These are phyloP conservation scores for Salicornia ramosissima DNA, from an alignment of 148 eudicot genomes.

Conservation along the genomic window DNA sequence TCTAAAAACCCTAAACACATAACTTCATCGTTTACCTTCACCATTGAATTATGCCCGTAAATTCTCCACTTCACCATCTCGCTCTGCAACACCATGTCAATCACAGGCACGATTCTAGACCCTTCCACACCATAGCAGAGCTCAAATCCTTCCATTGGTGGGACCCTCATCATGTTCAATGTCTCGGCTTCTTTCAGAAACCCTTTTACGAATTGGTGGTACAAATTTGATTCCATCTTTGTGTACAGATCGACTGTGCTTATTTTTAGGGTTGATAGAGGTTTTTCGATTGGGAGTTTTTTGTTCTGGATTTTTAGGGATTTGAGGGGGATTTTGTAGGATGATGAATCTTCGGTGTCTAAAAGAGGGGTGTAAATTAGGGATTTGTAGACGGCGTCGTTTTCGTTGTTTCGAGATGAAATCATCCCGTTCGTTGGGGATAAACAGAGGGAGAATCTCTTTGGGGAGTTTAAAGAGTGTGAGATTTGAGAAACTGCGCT, in stretches of 20 bases:
- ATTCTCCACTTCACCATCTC: conserved; percentile 86
- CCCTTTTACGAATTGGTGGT: conserved; percentile 23
- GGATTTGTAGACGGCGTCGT: conserved; percentile 25
- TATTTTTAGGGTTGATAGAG: conserved; percentile 25
- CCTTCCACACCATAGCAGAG: conserved; percentile 25
- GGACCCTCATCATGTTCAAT: conserved; percentile 37
- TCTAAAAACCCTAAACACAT: conserved; percentile 72
- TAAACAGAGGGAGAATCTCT: conserved; percentile 52
- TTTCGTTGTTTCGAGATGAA: conserved; percentile 9
- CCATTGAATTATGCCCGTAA: conserved; percentile 57
- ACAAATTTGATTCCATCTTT: conserved; percentile 36
- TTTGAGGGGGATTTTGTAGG: conserved; percentile 44
- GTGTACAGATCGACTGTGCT: conserved; percentile 44
- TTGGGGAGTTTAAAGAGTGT: conserved; percentile 20
- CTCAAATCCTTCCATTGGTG: conserved; percentile 40
- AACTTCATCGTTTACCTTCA: conserved; percentile 39
- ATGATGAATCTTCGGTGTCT: conserved; percentile 11
- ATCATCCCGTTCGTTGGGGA: conserved; percentile 37
- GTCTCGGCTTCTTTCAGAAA: conserved; percentile 27
- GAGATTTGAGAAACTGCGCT: conserved; percentile 41
- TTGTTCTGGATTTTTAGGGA: conserved; percentile 40
- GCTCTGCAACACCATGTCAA: conserved; percentile 72
- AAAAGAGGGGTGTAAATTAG: conserved; percentile 40
- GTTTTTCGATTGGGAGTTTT: conserved; percentile 21
- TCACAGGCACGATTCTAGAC: conserved; percentile 35